These are phyloP conservation scores for Westerdykella ornata DNA, from an alignment of 2,329 filamentous ascomycete species.

Conservation along the genomic window DNA sequence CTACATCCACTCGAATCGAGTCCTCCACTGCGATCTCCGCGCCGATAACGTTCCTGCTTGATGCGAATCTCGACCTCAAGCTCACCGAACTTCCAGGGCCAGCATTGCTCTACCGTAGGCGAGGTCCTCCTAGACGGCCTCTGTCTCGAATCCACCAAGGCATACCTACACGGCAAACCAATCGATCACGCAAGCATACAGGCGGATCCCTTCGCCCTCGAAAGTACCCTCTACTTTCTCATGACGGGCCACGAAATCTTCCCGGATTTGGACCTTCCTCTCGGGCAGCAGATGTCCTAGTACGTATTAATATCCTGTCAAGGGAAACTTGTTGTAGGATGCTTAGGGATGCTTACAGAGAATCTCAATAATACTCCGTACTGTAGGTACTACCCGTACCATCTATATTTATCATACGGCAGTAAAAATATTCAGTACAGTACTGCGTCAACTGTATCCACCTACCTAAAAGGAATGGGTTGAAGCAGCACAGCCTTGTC, in stretches of 20 bases:
- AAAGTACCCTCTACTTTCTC: slow-evolving; percentile 16
- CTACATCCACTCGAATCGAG: slow-evolving; percentile 10
- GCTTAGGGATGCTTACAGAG: no score
- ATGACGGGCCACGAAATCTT: slow-evolving; percentile 9
- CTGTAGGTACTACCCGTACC: no score
- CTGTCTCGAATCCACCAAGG: slow-evolving; percentile 13
- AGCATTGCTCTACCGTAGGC: slow-evolving; percentile 6
- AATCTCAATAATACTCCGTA: no score
- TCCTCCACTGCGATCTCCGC: slow-evolving; percentile 10
- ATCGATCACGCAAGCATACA: slow-evolving; percentile 10
- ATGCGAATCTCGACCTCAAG: slow-evolving; percentile 8
- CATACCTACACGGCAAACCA: slow-evolving; percentile 13
- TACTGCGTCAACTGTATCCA: no score
- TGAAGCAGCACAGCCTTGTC: no score
- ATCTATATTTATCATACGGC: no score
- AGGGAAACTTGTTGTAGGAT: no score
- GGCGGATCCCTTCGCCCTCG: slow-evolving; percentile 19
- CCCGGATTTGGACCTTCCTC: slow-evolving; percentile 5
- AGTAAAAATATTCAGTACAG: no score
- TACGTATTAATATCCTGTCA: no score
- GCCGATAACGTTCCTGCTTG: slow-evolving; percentile 9
- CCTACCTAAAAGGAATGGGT: no score
- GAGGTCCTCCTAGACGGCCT: slow-evolving; percentile 8
- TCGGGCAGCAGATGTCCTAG: no score
- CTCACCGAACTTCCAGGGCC: slow-evolving; percentile 11